Conservation (phyloP, 306 rosid species). For the Dalbergia cultrata region DNA sequence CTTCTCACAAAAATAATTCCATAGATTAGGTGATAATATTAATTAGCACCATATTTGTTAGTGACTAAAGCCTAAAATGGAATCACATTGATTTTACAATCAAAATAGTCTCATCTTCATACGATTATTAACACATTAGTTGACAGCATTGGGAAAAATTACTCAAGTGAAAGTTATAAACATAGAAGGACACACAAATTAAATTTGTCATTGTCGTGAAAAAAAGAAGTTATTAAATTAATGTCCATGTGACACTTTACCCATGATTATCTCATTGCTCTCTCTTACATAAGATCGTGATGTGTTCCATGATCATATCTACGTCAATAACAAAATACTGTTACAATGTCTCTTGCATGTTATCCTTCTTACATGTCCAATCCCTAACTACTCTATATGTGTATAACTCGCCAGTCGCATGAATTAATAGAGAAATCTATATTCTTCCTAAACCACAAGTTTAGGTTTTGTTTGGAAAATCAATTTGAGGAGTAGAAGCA, state of each 20-base stretch:
- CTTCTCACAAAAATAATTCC: constrained; percentile 47
- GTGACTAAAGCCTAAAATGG: constrained; percentile 38
- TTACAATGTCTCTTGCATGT: constrained; percentile 4
- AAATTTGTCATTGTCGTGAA: background rate
- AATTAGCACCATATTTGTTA: constrained; percentile 35
- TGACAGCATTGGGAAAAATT: background rate
- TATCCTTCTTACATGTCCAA: background rate
- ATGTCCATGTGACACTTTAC: background rate
- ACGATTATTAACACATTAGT: background rate
- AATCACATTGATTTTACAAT: constrained; percentile 17
- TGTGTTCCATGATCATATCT: background rate
- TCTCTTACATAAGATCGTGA: too few species aligned
- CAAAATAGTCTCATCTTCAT: background rate
- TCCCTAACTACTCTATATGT: background rate
- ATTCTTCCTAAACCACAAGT: background rate
- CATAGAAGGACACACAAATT: background rate
- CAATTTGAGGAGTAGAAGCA: background rate
- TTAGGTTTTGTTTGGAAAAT: background rate
- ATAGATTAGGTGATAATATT: constrained; percentile 29
- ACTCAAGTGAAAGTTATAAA: background rate
- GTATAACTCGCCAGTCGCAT: background rate
- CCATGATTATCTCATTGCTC: background rate
- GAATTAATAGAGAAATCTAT: background rate
- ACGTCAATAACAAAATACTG: background rate
- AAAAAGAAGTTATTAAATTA: constrained; percentile 2